Base-by-base conservation (phyloP, 2,329 filamentous ascomycete species). In the Cryphonectria naterciae region DNA sequence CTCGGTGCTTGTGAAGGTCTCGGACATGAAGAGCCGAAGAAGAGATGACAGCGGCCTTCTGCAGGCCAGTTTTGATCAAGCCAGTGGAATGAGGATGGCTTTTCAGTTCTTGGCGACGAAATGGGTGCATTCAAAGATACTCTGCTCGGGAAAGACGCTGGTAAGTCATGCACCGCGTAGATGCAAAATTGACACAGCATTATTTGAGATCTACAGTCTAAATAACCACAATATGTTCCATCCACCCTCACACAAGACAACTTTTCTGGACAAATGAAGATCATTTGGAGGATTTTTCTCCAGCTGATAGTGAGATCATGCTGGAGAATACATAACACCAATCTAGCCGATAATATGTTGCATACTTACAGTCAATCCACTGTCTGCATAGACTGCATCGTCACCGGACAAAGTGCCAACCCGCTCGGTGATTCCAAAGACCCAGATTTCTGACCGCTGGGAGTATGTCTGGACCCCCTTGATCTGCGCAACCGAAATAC, bases 61-160 rank as follows among this genome's bases (percentile, higher is more conserved):
- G 37, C 37, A 39, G 37, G 37, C 8, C 37, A 39, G 37, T 39
- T 10, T 39, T 11, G 37, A 77, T 63, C 73, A 75, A 56, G 70
- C 71, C 1, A 75, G 72, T 41, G 75, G 75, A 41, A 77, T 77
- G 75, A 70, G n/a, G 39, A 77, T 76, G 75, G 75, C 75, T 4
- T 68, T 76, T 17, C 74, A 76, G 74, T 76, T 6, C 37, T 74
- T 6, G 75, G 75, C 0, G 71, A 72, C 28, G 74, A 68, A 56
- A 10, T 65, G 28, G 64, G 37, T 5, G 75, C 73, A 4, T 69
- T 76, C 1, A 70, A 19, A n/a, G 17, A 32, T 10, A 61, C 58
- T 2, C 2, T 39, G 6, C 17, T 61, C 7, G 32, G 58, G 3
- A 11, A 37, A 61, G 58, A 39, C 8, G 17, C 58, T 7, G 28